A percentile compares a stretch with the other conserved stretches of the same genome.
Conservation (phyloP, 2,329 filamentous ascomycete species). For the Exophiala phaeomuriformis region DNA sequence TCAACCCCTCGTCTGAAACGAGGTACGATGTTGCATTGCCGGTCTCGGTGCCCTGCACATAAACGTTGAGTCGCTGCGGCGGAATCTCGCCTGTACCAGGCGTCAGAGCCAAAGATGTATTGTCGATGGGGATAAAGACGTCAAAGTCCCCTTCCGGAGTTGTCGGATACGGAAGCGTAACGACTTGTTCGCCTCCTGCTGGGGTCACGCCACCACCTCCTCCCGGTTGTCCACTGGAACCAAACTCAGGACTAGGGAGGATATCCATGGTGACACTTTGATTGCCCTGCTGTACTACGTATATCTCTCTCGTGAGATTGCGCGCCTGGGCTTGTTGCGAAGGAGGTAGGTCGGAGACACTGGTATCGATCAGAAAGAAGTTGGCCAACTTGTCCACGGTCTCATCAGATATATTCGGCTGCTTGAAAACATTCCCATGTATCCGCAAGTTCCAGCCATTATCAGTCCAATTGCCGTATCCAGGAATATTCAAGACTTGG, state of each 20-base stretch:
- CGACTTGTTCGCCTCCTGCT: conserved; percentile 54
- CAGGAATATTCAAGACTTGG: conserved; percentile 62
- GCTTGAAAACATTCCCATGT: conserved; percentile 75
- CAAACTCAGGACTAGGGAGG: conserved; percentile 51
- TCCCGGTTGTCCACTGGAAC: conserved; percentile 43
- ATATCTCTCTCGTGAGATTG: conserved; percentile 66
- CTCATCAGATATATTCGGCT: conserved; percentile 58
- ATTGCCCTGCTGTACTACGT: conserved; percentile 64
- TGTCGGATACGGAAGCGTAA: conserved; percentile 59
- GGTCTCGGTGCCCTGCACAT: conserved; percentile 55
- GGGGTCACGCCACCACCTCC: conserved; percentile 47
- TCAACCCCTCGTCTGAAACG: conserved; percentile 62
- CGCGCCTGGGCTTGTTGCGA: conserved; percentile 60
- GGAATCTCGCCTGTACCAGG: conserved; percentile 57
- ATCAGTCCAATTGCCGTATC: conserved; percentile 71
- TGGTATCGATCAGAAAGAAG: conserved; percentile 60
- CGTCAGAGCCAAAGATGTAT: conserved; percentile 50
- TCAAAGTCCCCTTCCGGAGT: conserved; percentile 66
- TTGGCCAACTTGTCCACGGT: conserved; percentile 64
- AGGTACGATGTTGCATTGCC: conserved; percentile 73
- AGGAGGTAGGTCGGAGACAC: conserved; percentile 52
- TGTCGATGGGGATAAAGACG: conserved; percentile 57
- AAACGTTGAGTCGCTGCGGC: conserved; percentile 63
- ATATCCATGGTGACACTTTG: conserved; percentile 59
- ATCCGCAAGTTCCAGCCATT: conserved; percentile 68